Evolutionary conservation across 441 rosid species (phyloP), one percentile per base, ranked within the genome.

Genomic region (Erodium moschatum): DNA sequence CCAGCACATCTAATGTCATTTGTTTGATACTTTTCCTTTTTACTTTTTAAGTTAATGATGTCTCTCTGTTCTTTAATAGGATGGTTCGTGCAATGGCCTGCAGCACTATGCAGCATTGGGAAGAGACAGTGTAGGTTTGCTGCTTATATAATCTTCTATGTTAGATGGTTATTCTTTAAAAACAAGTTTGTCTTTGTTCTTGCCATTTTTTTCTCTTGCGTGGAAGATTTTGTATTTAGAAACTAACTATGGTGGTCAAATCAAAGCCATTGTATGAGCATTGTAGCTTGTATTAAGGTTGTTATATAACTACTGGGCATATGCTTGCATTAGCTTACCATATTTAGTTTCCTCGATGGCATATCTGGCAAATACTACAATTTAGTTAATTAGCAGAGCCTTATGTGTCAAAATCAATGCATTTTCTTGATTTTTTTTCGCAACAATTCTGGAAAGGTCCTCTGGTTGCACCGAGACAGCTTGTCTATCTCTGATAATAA

Each of bases 61-160:
- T 64, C 6, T 38, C 67, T 72, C n/a, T 71, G 21, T 66, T 76
- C 66, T 33, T 68, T 65, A 64, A 60, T 58, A 92, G 99, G 99
- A 95, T 85, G 99, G 99, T 80, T 95, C 99, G 21, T 92, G 99
- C 77, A 95, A 95, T 81, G 99, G 99, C 68, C 82, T 95, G 74
- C 99, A 95, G 80, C 99, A 95, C 72, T 95, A 95, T 82, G 99
- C 99, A 76, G 99, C 99, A 38, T 83, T 92, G 69, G 98, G 99
- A 74, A 90, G 98, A 77, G 98, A 95, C 81, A 82, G 83, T 97
- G 99, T 95, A 86, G 38, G 65, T 62, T 62, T 62, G 7, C 65
- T 62, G 38, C 10, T 56, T 29, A 61, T 61, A 24, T 13, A 24
- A 9, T 61, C 65, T 61, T 61, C 65, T 61, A 24, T 61, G 6